Base-by-base conservation (phyloP, 1,139 yeast species). In the Debaryomyces subglobosus region DNA sequence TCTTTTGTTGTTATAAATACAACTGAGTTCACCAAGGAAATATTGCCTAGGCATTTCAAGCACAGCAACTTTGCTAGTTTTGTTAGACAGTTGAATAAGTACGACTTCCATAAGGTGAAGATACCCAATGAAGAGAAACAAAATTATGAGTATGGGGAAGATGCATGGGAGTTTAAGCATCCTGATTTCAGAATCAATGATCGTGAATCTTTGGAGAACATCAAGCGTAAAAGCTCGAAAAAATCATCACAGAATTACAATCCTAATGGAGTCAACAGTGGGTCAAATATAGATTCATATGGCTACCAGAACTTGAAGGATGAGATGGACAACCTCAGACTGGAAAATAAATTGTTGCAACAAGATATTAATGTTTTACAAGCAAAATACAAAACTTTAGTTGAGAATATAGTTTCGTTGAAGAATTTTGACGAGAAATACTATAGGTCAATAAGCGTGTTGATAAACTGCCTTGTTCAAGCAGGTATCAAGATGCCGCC, bases 121-220 rank as follows among this genome's bases (percentile, higher is more conserved):
- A 78, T 78, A 55, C 71, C 67, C 81, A 66, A 65, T 73, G 79
- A 83, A 57, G 84, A 81, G 49, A 75, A 75, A 50, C 74, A 70
- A 52, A 72, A 72, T 42, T 72, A 74, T 52, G 79, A 81, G 46
- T 86, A 85, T 58, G 90, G 92, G 35, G 95, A 88, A 52, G 85
- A 86, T 63, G 85, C 94, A 20, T 94, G 98, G 97, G 97, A 92
- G 63, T 94, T 94, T 71, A 84, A 85, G 63, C 98, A 94, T 64
- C 96, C 96, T 0, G 91, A 85, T 55, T 94, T 94, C 66, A 80
- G 81, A 55, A 79, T 81, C 38, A 84, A 89, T 64, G 89, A 88
- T 61, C 72, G 81, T 48, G 85, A 83, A 20, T 81, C 88, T 15
- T 74, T 91, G 44, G 95, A 89, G 47, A 85, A 87, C 54, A 90